A percentile compares a stretch with the other conserved stretches of the same genome.
phyloP scores from a whole-genome alignment of 2,329 filamentous ascomycete genomes.

The Lecanoromycetidae sp. region DNA sequence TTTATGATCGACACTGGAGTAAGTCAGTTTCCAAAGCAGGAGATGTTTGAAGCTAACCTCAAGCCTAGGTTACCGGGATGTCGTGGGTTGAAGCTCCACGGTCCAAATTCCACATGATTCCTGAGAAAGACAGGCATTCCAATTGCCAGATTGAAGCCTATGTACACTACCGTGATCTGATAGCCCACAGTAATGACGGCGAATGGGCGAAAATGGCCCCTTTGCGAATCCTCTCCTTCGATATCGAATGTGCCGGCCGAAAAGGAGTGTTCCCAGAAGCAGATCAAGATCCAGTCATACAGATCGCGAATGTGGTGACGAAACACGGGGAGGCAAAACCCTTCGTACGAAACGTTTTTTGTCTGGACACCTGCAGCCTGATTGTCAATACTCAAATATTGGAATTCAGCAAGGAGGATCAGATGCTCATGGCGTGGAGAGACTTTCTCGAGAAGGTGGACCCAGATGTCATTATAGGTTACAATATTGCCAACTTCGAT shows the following conservation, averaged over 20 bases:
- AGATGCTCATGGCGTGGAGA: constrained; percentile 88
- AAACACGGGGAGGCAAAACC: constrained; percentile 90
- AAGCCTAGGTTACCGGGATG: constrained; percentile 72
- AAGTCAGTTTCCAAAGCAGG: constrained; percentile 20
- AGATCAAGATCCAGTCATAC: constrained; percentile 83
- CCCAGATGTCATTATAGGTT: constrained; percentile 94
- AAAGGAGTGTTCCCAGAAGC: constrained; percentile 97
- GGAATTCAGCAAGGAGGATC: constrained; percentile 66
- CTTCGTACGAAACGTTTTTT: constrained; percentile 94
- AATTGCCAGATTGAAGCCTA: constrained; percentile 94
- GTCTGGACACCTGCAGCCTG: constrained; percentile 76
- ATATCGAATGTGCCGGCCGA: constrained; percentile 95
- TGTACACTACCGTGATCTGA: constrained; percentile 68
- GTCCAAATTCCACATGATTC: constrained; percentile 58
- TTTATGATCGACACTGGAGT: constrained; percentile 97
- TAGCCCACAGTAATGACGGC: constrained; percentile 76
- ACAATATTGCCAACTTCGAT: constrained; percentile 98
- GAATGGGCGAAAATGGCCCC: constrained; percentile 99
- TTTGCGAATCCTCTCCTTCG: constrained; percentile 82
- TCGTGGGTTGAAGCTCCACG: constrained; percentile 86
- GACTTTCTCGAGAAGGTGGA: constrained; percentile 83
- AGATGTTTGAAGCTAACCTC: constrained; percentile 4
- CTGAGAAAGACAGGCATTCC: constrained; percentile 58
- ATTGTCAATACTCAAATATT: constrained; percentile 93
- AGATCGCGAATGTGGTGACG: constrained; percentile 94